Evolutionary conservation across 139 green algal genomes (phyloP).

Genomic region (Haematococcus sp.): DNA sequence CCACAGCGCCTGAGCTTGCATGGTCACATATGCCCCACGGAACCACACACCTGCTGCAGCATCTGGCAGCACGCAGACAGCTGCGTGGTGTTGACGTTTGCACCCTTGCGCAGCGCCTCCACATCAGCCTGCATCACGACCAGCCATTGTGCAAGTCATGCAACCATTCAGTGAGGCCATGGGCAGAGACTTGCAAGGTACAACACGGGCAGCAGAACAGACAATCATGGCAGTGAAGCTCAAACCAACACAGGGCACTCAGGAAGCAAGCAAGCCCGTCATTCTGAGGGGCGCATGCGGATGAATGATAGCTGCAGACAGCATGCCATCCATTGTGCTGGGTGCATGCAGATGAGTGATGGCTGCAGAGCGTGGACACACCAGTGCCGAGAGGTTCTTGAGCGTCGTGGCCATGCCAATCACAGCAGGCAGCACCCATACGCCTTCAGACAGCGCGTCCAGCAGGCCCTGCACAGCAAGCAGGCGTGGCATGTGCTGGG

Average conservation of each 20-base stretch:
- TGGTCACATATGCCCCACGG: too few species aligned
- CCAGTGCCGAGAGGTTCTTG: slow-evolving; percentile 21
- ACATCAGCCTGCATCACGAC: slow-evolving; percentile 11
- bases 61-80: slow-evolving; percentile 36
- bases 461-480: slow-evolving; percentile 12
- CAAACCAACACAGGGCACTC: too few species aligned
- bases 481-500: not conserved
- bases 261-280: too few species aligned
- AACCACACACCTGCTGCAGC: slow-evolving; percentile 24
- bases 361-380: not conserved
- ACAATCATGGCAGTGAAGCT: too few species aligned
- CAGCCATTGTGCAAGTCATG: too few species aligned
- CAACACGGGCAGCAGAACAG: too few species aligned
- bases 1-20: too few species aligned
- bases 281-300: too few species aligned
- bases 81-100: not conserved
- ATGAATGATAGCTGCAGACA: not conserved
- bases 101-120: not conserved
- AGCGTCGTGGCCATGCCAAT: slow-evolving; percentile 25
- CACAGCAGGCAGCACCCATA: slow-evolving; percentile 34
- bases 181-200: too few species aligned
- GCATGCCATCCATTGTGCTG: too few species aligned
- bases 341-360: slow-evolving; percentile 1
- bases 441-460: slow-evolving; percentile 12
- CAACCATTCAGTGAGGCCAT: too few species aligned